phyloP scores from a whole-genome alignment of 2,329 filamentous ascomycete genomes.

The Epichloe gansuensis region DNA sequence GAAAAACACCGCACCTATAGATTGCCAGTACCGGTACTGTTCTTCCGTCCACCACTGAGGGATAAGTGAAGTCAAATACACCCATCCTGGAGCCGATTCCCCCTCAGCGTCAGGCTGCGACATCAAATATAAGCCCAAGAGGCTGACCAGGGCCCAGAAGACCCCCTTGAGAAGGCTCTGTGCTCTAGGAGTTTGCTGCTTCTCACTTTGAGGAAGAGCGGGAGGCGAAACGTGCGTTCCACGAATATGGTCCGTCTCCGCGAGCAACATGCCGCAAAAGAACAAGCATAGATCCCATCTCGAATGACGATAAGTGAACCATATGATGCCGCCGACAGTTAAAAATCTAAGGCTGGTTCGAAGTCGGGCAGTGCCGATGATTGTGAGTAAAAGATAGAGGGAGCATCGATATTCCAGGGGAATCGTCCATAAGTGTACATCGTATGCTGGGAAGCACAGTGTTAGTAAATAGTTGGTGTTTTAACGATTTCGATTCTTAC shows the following conservation, averaged over 20 bases:
- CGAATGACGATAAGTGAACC: slow-evolving; percentile 33
- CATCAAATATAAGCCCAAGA: slow-evolving; percentile 39
- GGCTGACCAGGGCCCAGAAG: slow-evolving; percentile 29
- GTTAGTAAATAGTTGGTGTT: slow-evolving; percentile 9
- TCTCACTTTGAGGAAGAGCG: slow-evolving; percentile 14
- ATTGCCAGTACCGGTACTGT: slow-evolving; percentile 44
- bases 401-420: slow-evolving; percentile 47
- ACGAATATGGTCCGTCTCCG: slow-evolving; percentile 39
- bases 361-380: slow-evolving; percentile 36
- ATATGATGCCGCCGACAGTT: slow-evolving; percentile 27
- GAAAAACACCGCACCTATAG: slow-evolving; percentile 38
- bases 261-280: slow-evolving; percentile 39
- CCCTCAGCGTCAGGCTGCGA: slow-evolving; percentile 24
- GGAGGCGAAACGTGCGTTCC: slow-evolving; percentile 27
- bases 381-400: slow-evolving; percentile 41
- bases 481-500: slow-evolving; percentile 15
- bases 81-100: slow-evolving; percentile 40
- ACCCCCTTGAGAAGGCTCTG: slow-evolving; percentile 9
- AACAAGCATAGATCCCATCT: slow-evolving; percentile 45
- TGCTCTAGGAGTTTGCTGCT: not conserved
- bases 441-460: slow-evolving; percentile 24
- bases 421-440: slow-evolving; percentile 50
- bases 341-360: slow-evolving; percentile 28
- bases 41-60: slow-evolving; percentile 35
- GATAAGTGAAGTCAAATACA: slow-evolving; percentile 32